Evolutionary conservation across 2,329 filamentous ascomycete genomes (phyloP), one percentile per base, ranked within the genome.

Genomic region (Fusarium sp.): DNA sequence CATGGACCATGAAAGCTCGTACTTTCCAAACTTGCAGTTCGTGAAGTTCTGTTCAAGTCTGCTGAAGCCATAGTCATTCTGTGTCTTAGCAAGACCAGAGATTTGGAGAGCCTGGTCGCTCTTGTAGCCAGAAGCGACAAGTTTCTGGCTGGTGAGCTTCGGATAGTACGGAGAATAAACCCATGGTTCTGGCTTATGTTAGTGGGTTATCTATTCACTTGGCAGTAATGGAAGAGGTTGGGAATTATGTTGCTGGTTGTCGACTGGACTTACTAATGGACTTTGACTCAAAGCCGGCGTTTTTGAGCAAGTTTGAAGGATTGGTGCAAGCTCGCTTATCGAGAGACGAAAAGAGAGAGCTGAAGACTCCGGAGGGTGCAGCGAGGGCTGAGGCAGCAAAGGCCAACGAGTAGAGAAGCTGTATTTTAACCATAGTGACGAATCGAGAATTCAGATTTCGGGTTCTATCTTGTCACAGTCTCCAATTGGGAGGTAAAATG

Each of bases 381-480:
- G 54, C 54, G 1, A 58, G 9, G 9, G 40, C 3, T n/a, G 40
- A 47, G 19, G 30, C 54, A 28, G 8, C 54, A 28, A 18, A 15
- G 9, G 30, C 40, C 30, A 58, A 16, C 2, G 30, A 19, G 13
- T 35, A 58, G 19, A 58, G 3, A 28, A 58, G 2, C 7, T 25
- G 38, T 25, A 58, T 19, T 9, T 58, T 58, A 13, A 58, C 54
- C 54, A 58, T 58, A 2, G 15, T 49, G 40, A 35, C 3, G 3
- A 32, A 3, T 8, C 3, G 30, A 28, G 0, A 1, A 30, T 54
- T 1, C 19, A 30, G 33, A 18, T 5, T 15, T 19, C 5, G 35
- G 25, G 1, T 2, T 23, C 21, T 56, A 4, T 1, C 2, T 15
- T 8, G 5, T 30, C 18, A 5, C 0, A 3, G 9, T 52, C 12